phyloP scores from a whole-genome alignment of 148 eudicot species.

The Spergularia bocconei region DNA sequence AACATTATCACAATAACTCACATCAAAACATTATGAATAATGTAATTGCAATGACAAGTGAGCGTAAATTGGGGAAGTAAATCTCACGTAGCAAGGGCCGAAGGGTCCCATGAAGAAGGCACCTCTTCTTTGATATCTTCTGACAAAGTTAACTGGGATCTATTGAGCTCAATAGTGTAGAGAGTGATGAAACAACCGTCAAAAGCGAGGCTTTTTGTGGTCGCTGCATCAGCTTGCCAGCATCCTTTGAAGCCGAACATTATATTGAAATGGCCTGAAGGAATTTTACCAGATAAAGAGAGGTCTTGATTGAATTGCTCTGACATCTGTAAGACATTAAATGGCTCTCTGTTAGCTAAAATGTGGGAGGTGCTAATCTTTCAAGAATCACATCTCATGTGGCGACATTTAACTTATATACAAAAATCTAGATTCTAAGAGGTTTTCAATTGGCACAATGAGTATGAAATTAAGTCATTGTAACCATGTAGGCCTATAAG shows the following conservation, averaged over 20 bases:
- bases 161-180: slow-evolving; percentile 73
- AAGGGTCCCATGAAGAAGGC: slow-evolving; percentile 89
- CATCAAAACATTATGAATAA: not conserved
- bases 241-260: slow-evolving; percentile 73
- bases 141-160: slow-evolving; percentile 57
- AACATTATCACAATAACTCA: too few relatives aligned
- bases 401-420: too few relatives aligned
- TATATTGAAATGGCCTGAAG: slow-evolving; percentile 70
- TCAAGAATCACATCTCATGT: not conserved
- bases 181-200: slow-evolving; percentile 90
- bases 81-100: slow-evolving; percentile 79
- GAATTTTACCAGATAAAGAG: slow-evolving; percentile 85
- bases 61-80: not conserved
- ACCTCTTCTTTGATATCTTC: slow-evolving; percentile 77
- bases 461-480: not conserved
- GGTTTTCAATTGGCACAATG: not conserved
- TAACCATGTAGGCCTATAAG: not conserved
- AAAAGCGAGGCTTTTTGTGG: slow-evolving; percentile 72
- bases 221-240: slow-evolving; percentile 89
- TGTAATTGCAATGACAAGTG: not conserved
- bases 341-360: slow-evolving; percentile 5
- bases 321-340: slow-evolving; percentile 63
- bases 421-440: not conserved
- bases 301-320: slow-evolving; percentile 82
- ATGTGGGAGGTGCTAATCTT: not conserved